phyloP scores from a whole-genome alignment of 768 basidiomycete genomes.

The Pulveroboletus ravenelii region DNA sequence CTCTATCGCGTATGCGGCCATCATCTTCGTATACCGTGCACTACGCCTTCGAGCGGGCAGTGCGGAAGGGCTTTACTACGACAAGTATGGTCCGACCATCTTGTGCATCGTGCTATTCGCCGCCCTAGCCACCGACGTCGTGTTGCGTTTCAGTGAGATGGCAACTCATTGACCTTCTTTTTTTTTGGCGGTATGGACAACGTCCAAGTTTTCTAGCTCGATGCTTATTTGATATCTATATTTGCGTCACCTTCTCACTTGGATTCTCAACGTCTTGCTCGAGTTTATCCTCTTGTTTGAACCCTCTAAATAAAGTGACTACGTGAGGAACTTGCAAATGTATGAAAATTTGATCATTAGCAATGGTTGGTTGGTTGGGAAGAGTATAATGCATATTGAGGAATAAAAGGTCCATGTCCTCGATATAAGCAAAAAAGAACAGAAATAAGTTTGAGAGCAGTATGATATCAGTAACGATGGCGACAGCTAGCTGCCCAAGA shows the following conservation, averaged over 20 bases:
- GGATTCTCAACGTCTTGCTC: background rate
- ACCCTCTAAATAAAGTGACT: background rate
- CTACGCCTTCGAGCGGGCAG: conserved; percentile 60
- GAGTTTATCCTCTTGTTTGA: background rate
- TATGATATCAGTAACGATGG: conserved; percentile 7
- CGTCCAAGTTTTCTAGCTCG: background rate
- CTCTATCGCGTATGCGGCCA: conserved; percentile 81
- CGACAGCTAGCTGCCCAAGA: conserved; percentile 17
- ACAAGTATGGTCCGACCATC: conserved; percentile 80
- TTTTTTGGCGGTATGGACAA: background rate
- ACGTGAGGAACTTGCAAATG: background rate
- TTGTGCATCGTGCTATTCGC: conserved; percentile 65
- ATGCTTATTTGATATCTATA: conserved; percentile 1
- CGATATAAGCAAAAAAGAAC: conserved; percentile 13
- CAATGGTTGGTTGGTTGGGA: conserved; percentile 10
- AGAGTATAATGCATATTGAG: conserved; percentile 24
- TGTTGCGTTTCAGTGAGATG: conserved; percentile 60
- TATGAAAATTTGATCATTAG: conserved; percentile 24
- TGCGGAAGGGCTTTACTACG: conserved; percentile 83
- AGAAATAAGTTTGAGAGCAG: conserved; percentile 1
- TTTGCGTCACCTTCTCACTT: background rate
- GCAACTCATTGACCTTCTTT: background rate
- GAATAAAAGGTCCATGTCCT: conserved; percentile 23
- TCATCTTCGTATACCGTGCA: conserved; percentile 76
- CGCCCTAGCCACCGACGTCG: conserved; percentile 74